Conservation (phyloP, 305 asterid species). For the Solanum hybrid region DNA sequence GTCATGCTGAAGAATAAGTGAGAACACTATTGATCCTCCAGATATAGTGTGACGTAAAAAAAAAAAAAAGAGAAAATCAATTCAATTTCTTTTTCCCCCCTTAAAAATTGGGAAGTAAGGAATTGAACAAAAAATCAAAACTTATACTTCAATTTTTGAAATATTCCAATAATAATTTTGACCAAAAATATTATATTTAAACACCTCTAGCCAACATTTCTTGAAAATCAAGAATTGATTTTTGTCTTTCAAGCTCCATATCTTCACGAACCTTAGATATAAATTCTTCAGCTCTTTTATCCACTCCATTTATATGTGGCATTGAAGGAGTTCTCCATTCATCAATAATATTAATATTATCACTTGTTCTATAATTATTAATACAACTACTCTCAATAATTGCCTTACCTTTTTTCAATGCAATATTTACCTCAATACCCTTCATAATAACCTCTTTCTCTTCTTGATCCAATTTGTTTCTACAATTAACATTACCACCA, state of each 20-base stretch:
- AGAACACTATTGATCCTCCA: not conserved
- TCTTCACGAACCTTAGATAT: slow-evolving; percentile 45
- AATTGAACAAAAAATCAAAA: not conserved
- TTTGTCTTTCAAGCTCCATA: slow-evolving; percentile 58
- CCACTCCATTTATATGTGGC: slow-evolving; percentile 36
- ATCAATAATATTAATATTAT: not conserved
- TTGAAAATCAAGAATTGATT: slow-evolving; percentile 49
- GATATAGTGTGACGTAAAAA: not conserved
- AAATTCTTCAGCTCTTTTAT: slow-evolving; percentile 70
- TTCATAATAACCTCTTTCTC: not conserved
- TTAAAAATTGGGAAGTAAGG: slow-evolving; percentile 9
- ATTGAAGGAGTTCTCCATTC: slow-evolving; percentile 20
- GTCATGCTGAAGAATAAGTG: not conserved
- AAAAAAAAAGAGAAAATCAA: not conserved
- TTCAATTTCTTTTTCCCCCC: not conserved
- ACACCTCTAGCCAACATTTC: slow-evolving; percentile 60
- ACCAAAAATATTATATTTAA: not conserved
- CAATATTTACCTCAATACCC: not conserved
- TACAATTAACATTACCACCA: not conserved
- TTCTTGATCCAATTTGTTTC: not conserved
- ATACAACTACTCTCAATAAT: slow-evolving; percentile 9
- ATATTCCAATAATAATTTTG: not conserved
- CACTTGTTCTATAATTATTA: not conserved
- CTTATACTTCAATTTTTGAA: not conserved
- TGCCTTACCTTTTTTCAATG: not conserved